Evolutionary conservation across 257 asterid species (phyloP).

Genomic region (Solanum tarapatanum): DNA sequence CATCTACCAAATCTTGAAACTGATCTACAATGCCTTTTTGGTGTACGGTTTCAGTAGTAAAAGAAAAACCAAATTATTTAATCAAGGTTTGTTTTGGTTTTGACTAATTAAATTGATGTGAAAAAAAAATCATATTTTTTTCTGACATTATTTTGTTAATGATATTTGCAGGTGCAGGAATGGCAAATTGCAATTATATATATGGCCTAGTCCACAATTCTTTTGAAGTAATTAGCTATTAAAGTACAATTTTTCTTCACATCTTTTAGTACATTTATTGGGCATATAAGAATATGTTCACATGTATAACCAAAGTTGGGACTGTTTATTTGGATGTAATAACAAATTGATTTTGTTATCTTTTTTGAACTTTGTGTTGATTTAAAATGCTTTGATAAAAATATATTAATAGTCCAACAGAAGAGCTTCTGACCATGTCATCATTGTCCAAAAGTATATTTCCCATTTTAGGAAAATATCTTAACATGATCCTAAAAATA

Average conservation of each 20-base stretch:
- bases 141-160: neutral
- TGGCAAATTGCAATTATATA: neutral
- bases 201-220: neutral
- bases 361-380: neutral
- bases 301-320: neutral
- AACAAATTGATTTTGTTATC: neutral
- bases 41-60: conserved; percentile 27
- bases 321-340: neutral
- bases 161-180: neutral
- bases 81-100: neutral
- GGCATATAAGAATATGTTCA: neutral
- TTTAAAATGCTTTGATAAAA: neutral
- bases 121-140: neutral
- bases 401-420: neutral
- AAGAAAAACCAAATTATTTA: neutral
- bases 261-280: neutral
- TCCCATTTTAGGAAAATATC: too few species aligned
- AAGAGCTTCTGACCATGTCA: too few species aligned
- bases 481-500: too few species aligned
- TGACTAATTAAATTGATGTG: neutral
- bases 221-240: neutral
- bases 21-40: conserved; percentile 38
- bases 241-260: conserved; percentile 1
- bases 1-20: conserved; percentile 40
- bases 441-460: too few species aligned